Evolutionary conservation across 768 basidiomycete genomes (phyloP), one percentile per base, ranked within the genome.

Genomic region (Leccinum truebloodii): DNA sequence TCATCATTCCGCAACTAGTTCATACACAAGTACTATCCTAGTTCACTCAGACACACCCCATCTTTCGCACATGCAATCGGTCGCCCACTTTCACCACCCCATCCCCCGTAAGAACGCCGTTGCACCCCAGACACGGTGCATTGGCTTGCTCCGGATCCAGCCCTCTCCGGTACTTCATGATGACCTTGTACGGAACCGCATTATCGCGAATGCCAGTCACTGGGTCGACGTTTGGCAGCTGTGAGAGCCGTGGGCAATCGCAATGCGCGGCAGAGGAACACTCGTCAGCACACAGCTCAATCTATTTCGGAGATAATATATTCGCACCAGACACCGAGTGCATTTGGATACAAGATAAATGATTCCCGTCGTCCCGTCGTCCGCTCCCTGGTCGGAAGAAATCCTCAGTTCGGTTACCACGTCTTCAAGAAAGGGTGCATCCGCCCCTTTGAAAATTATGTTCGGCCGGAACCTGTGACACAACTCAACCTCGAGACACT

Each of bases 141-240:
- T 77, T 73, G 60, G 78, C 78, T 1, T 77, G 65, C 22, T 59
- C 67, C 0, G 82, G 81, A 68, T 89, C 84, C 54, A 87, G 57
- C 18, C 86, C 85, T 32, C 71, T 82, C 39, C 90, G 83, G 71
- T 89, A 87, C 76, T 88, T 90, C 83, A 86, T 86, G 10, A 91
- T 68, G 7, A 86, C 82, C 73, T 92, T 90, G 74, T 78, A 90
- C 5, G 90, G 90, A 4, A 92, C 89, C 0, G 88, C 87, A 16
- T 79, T 79, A 66, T 93, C 90, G 20, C 85, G 81, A 20, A 80
- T 71, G 32, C 89, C 90, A 4, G 85, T 86, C 46, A 77, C 75
- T 0, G 87, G 81, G 66, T 84, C 83, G 16, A 92, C 82, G 64
- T 92, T 92, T 16, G 90, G 90, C 52, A 92, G 71, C 90, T 92